These are phyloP conservation scores for Obba rivulosa DNA, from an alignment of 768 basidiomycete genomes.

Conservation along the genomic window DNA sequence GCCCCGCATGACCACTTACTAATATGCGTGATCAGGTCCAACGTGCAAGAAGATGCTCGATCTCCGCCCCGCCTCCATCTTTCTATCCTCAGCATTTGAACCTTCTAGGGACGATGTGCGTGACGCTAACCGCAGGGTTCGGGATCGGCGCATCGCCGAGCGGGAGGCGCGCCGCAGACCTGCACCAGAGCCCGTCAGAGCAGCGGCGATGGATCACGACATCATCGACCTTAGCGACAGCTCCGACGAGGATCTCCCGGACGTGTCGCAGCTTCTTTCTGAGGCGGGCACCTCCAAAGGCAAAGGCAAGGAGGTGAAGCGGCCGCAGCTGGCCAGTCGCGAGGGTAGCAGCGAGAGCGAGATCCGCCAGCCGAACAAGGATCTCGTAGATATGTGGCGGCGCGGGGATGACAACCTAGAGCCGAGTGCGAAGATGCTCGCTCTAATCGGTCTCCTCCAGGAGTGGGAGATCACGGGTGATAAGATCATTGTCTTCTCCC, in stretches of 20 bases:
- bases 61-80: slow-evolving; percentile 43
- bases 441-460: slow-evolving; percentile 49
- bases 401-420: slow-evolving; percentile 58
- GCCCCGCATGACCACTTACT: neutral
- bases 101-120: slow-evolving; percentile 56
- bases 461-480: slow-evolving; percentile 57
- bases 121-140: slow-evolving; percentile 31
- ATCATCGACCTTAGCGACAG: slow-evolving; percentile 14
- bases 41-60: slow-evolving; percentile 66
- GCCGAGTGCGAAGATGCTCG: slow-evolving; percentile 65
- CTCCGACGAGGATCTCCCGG: slow-evolving; percentile 46
- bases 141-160: slow-evolving; percentile 17
- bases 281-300: neutral
- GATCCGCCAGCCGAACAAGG: slow-evolving; percentile 4
- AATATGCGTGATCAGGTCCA: slow-evolving; percentile 40
- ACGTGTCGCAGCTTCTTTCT: slow-evolving; percentile 35
- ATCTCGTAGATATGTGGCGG: slow-evolving; percentile 47
- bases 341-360: slow-evolving; percentile 4
- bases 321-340: neutral
- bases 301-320: slow-evolving; percentile 5
- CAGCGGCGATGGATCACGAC: slow-evolving; percentile 7
- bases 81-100: slow-evolving; percentile 62
- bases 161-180: neutral
- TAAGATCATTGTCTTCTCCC: slow-evolving; percentile 68
- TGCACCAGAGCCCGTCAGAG: slow-evolving; percentile 14